These are phyloP conservation scores for Lactuca sativa DNA, from an alignment of 129 eudicot species.

Conservation along the genomic window DNA sequence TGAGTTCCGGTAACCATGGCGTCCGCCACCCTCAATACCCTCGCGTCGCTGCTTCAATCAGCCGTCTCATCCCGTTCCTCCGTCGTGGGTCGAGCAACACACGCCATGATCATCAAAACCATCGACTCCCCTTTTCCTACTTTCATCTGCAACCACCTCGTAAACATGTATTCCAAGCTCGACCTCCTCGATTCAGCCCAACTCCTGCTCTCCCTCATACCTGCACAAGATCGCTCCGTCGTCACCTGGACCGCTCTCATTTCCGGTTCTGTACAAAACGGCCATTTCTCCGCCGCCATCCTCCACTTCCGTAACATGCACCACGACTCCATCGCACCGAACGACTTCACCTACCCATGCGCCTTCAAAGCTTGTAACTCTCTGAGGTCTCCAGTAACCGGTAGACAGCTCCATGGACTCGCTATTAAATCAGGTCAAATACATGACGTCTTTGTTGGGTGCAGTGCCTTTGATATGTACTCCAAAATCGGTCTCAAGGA, in stretches of 20 bases:
- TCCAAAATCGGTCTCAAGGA: slow-evolving; percentile 40
- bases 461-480: slow-evolving; percentile 83
- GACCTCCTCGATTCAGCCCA: slow-evolving; percentile 56
- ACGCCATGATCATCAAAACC: slow-evolving; percentile 63
- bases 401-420: slow-evolving; percentile 53
- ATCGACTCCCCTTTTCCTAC: slow-evolving; percentile 42
- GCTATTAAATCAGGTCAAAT: slow-evolving; percentile 37
- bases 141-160: slow-evolving; percentile 66
- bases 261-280: slow-evolving; percentile 69
- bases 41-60: slow-evolving; percentile 47
- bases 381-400: slow-evolving; percentile 31
- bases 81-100: slow-evolving; percentile 58
- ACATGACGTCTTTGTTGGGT: slow-evolving; percentile 62
- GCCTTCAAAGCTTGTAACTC: slow-evolving; percentile 61
- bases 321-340: slow-evolving; percentile 44
- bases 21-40: slow-evolving; percentile 35
- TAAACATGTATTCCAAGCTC: slow-evolving; percentile 88
- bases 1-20: slow-evolving; percentile 33
- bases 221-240: slow-evolving; percentile 59
- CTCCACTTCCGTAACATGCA: slow-evolving; percentile 51
- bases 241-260: slow-evolving; percentile 82
- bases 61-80: slow-evolving; percentile 56
- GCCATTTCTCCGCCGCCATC: slow-evolving; percentile 55
- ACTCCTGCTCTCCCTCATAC: slow-evolving; percentile 54
- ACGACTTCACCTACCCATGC: slow-evolving; percentile 82